Conservation (phyloP, 2,329 filamentous ascomycete genomes). For the Clarireedia monteithiana region DNA sequence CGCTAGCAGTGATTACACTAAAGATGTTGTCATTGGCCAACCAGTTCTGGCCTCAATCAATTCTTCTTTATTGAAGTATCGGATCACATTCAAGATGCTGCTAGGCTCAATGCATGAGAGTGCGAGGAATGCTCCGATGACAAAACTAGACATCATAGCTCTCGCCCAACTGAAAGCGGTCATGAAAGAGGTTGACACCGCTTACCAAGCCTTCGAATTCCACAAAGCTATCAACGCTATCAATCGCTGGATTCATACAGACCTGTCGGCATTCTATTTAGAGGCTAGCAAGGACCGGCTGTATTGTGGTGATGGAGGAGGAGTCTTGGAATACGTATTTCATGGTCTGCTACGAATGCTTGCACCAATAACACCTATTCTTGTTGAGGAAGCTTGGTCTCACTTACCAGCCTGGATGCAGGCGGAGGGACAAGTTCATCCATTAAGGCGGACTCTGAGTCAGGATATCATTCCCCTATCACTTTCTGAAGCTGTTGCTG, state of each 20-base stretch:
- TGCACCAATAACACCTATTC: slow-evolving; percentile 69
- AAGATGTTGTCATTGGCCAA: slow-evolving; percentile 75
- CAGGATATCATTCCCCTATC: slow-evolving; percentile 15
- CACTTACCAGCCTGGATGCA: slow-evolving; percentile 61
- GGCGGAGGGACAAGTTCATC: slow-evolving; percentile 32
- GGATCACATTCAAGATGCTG: slow-evolving; percentile 84
- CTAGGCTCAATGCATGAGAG: slow-evolving; percentile 59
- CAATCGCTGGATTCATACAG: slow-evolving; percentile 72
- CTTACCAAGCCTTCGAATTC: slow-evolving; percentile 71
- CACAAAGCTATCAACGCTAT: slow-evolving; percentile 66
- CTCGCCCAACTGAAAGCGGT: slow-evolving; percentile 64
- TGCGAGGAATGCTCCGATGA: slow-evolving; percentile 40
- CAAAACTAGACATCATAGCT: slow-evolving; percentile 64
- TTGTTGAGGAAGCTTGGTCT: slow-evolving; percentile 86
- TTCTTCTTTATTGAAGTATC: slow-evolving; percentile 72
- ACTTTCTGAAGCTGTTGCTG: background rate
- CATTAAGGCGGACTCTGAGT: slow-evolving; percentile 32
- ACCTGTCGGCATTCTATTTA: slow-evolving; percentile 89
- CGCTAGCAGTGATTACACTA: slow-evolving; percentile 84
- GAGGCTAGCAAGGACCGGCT: slow-evolving; percentile 87
- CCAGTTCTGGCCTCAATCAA: slow-evolving; percentile 71
- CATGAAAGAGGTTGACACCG: slow-evolving; percentile 54
- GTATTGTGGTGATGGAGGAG: slow-evolving; percentile 70
- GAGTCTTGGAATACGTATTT: slow-evolving; percentile 59
- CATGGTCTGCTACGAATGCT: slow-evolving; percentile 70